phyloP scores from a whole-genome alignment of 805 yeast species.

The Candida schatavii region DNA sequence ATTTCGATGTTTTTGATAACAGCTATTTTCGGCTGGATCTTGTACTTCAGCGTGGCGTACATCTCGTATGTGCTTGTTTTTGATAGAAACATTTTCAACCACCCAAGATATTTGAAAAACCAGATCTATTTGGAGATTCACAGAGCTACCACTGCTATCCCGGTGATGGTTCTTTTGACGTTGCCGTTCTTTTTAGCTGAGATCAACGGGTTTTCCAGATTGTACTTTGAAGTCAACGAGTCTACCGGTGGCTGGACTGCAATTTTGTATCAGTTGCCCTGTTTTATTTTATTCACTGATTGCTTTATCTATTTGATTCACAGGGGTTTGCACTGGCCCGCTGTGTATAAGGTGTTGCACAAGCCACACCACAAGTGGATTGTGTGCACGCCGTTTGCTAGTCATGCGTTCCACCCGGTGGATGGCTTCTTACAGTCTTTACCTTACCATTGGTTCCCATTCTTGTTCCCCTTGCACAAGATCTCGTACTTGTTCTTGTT shows the following conservation, averaged over 20 bases:
- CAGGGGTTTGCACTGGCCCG: conserved; percentile 91
- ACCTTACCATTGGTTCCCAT: conserved; percentile 91
- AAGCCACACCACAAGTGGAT: conserved; percentile 99
- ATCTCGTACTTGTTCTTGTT: conserved; percentile 76
- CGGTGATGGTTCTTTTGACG: conserved; percentile 82
- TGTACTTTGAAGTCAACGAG: conserved; percentile 65
- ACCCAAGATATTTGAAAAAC: conserved; percentile 92
- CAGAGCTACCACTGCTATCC: conserved; percentile 79
- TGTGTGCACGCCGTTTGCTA: conserved; percentile 96
- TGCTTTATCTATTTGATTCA: conserved; percentile 89
- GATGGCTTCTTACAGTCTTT: conserved; percentile 92
- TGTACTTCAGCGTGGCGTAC: conserved; percentile 73
- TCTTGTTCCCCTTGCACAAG: conserved; percentile 90
- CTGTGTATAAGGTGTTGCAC: conserved; percentile 80
- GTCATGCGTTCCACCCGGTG: conserved; percentile 97
- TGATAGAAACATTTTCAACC: conserved; percentile 88
- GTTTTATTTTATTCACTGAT: conserved; percentile 90
- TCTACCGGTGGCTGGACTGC: conserved; percentile 69
- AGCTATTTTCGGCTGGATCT: conserved; percentile 80
- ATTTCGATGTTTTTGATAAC: conserved; percentile 66
- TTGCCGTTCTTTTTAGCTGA: conserved; percentile 89
- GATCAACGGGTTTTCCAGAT: conserved; percentile 74
- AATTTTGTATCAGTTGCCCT: conserved; percentile 63
- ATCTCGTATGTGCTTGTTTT: conserved; percentile 76
- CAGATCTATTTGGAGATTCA: conserved; percentile 83